A percentile compares a stretch with the other conserved stretches of the same genome.
Conservation (phyloP, 2,329 filamentous ascomycete species). For the Lachnellula occidentalis region DNA sequence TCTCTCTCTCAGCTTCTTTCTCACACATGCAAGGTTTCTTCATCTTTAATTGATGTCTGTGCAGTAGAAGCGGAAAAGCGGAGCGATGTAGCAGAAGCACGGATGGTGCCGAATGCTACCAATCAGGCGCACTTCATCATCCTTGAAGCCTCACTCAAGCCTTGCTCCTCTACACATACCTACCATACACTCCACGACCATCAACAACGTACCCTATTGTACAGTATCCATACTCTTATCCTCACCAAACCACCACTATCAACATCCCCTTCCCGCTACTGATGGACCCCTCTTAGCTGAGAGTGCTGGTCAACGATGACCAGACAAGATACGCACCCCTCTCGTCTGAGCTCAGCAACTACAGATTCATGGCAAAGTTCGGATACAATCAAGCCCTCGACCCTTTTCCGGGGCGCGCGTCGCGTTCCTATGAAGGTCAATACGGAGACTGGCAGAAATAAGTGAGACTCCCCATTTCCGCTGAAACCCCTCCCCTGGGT, state of each 20-base stretch:
- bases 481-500: slow-evolving; percentile 8
- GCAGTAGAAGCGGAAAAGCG: background rate
- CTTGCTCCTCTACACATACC: background rate
- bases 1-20: background rate
- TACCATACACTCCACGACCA: background rate
- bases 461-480: slow-evolving; percentile 21
- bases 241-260: background rate
- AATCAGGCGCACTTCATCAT: background rate
- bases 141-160: background rate
- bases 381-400: slow-evolving; percentile 51
- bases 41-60: slow-evolving; percentile 13
- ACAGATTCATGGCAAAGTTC: slow-evolving; percentile 62
- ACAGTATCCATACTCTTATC: background rate
- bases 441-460: slow-evolving; percentile 43
- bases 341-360: slow-evolving; percentile 58
- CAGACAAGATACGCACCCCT: slow-evolving; percentile 52
- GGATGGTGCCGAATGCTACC: background rate
- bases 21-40: slow-evolving; percentile 8
- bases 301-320: slow-evolving; percentile 48
- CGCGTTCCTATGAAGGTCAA: slow-evolving; percentile 44
- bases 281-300: slow-evolving; percentile 27
- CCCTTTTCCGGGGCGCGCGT: slow-evolving; percentile 25
- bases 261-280: background rate
- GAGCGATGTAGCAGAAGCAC: background rate
- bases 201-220: background rate